Base-by-base conservation (phyloP, 2,329 filamentous ascomycete species). In the Ophiosphaerella herpotricha region DNA sequence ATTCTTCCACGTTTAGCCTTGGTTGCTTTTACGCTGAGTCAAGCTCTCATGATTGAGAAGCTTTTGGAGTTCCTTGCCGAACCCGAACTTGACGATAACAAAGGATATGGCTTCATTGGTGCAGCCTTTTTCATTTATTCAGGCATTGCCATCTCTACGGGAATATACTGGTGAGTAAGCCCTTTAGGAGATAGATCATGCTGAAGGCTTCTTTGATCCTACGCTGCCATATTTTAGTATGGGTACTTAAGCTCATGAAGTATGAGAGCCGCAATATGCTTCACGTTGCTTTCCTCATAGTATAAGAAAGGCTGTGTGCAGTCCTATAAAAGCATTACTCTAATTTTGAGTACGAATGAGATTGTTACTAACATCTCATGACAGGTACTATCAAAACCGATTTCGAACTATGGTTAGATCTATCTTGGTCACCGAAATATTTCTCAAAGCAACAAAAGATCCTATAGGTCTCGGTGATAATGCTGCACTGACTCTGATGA, bases 1-100 rank as follows among this genome's bases (percentile, higher is more conserved):
- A 45, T 62, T 47, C 18, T 54, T 46, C 58, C 67, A 7, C 57
- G 67, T 8, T 38, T 68, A 2, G 56, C 55, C 2, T 24, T 63
- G 4, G 31, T 68, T 23, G 67, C 53, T 6, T 68, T 71, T 38
- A 61, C 49, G 1, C 58, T 67, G 23, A 54, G 55, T 42, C 72
- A 65, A 46, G 62, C 58, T 4, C 55, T 63, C 24, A 63, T 65
- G 40, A 63, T 67, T 29, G 55, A 63, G 39, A 50, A 39, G 1
- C 48, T 69, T 7, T 35, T 67, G 35, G 39, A 51, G 5, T 58
- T 55, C 7, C 47, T 64, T 11, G 21, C 42, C 0, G 29, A 57
- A n/a, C 33, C 55, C 23, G 44, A 52, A 24, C 51, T 48, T 0
- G 46, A 63, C 18, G 14, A 50, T 6, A 58, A 63, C 5, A 18